phyloP scores from a whole-genome alignment of 805 yeast genomes.

The Candida endomychidarum region DNA sequence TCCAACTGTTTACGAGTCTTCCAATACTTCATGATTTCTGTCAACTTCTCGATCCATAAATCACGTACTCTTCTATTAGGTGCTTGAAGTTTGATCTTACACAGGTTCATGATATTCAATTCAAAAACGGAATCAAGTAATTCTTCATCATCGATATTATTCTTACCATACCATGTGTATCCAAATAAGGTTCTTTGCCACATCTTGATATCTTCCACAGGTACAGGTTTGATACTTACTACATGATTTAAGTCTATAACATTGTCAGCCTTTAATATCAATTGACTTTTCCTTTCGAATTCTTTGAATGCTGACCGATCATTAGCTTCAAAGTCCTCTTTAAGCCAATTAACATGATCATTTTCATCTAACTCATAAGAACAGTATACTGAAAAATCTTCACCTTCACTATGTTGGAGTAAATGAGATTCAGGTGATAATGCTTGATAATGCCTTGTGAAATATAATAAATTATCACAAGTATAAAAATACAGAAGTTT shows the following conservation, averaged over 20 bases:
- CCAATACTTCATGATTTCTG: slow-evolving; percentile 59
- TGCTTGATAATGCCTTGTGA: slow-evolving; percentile 52
- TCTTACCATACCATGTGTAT: slow-evolving; percentile 30
- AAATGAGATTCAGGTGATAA: slow-evolving; percentile 70
- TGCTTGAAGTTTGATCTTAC: slow-evolving; percentile 54
- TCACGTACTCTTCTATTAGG: slow-evolving; percentile 48
- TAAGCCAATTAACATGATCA: slow-evolving; percentile 65
- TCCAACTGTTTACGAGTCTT: slow-evolving; percentile 42
- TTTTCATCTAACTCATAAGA: slow-evolving; percentile 54
- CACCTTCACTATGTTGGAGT: slow-evolving; percentile 33
- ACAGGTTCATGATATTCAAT: slow-evolving; percentile 48
- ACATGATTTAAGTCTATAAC: slow-evolving; percentile 60
- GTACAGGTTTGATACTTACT: slow-evolving; percentile 35
- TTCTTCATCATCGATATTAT: slow-evolving; percentile 25
- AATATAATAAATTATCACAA: slow-evolving; percentile 59
- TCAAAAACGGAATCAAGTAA: slow-evolving; percentile 52
- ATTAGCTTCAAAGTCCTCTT: slow-evolving; percentile 36
- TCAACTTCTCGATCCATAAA: slow-evolving; percentile 64
- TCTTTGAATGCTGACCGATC: slow-evolving; percentile 67
- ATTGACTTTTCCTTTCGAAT: slow-evolving; percentile 57
- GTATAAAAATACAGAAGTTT: slow-evolving; percentile 65
- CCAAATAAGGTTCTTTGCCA: slow-evolving; percentile 29
- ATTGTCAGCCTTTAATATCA: slow-evolving; percentile 57
- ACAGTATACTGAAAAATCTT: slow-evolving; percentile 41
- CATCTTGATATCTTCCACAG: slow-evolving; percentile 18